A percentile compares a stretch with the other conserved stretches of the same genome.
phyloP scores from a whole-genome alignment of 805 yeast species.

The Pichia rugopelliculosa region DNA sequence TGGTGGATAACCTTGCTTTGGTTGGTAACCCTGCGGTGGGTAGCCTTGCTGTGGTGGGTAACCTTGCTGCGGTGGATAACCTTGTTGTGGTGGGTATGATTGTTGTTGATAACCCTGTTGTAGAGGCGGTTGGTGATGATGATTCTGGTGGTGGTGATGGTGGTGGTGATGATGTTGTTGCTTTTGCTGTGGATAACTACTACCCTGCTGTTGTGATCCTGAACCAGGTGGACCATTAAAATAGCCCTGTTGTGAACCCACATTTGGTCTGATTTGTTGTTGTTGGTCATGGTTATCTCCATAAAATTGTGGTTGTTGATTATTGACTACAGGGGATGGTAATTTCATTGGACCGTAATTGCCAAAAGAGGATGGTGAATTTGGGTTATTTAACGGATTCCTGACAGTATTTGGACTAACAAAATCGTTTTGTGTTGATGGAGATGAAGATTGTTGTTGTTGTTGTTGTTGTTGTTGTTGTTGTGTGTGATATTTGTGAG shows the following conservation, averaged over 20 bases:
- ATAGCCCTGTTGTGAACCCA: not conserved
- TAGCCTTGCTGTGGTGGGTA: constrained; percentile 7
- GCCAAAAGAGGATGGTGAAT: constrained; percentile 3
- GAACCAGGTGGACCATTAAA: constrained; percentile 5
- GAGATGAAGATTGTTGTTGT: not conserved
- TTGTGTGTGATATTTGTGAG: constrained; percentile 7
- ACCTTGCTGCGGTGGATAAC: not conserved
- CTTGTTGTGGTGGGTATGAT: not conserved
- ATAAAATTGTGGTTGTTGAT: constrained; percentile 6
- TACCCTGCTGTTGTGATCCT: constrained; percentile 12
- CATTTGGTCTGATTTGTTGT: constrained; percentile 1
- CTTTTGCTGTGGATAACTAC: constrained; percentile 1
- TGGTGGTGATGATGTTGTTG: constrained; percentile 1
- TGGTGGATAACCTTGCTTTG: not conserved
- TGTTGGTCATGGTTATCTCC: constrained; percentile 7
- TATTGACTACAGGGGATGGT: constrained; percentile 5
- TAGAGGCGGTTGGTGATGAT: constrained; percentile 8
- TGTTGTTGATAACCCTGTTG: not conserved
- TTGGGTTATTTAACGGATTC: constrained; percentile 5
- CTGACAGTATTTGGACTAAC: not conserved
- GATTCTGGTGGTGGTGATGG: constrained; percentile 9
- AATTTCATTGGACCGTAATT: constrained; percentile 10
- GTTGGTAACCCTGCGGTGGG: not conserved
- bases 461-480: constrained; percentile 9
- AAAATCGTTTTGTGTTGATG: not conserved